Evolutionary conservation across 1,284 basidiomycete species (phyloP), one percentile per base, ranked within the genome.

Genomic region (Rhodotorula sp.): DNA sequence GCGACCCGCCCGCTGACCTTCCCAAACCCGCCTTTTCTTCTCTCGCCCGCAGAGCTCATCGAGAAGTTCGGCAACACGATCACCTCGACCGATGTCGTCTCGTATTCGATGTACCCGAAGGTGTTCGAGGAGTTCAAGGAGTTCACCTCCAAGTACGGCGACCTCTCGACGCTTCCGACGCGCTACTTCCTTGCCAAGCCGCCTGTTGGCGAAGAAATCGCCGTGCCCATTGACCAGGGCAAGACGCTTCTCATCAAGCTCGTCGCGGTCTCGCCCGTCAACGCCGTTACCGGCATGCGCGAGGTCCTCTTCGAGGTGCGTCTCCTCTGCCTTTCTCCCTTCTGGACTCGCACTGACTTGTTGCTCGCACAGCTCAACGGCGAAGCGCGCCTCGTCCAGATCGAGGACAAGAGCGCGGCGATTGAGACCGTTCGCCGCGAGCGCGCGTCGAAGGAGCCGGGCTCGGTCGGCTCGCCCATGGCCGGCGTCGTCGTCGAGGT

Each of bases 401-500:
- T 99, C 70, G 91, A 96, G 80, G 97, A 99, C 85, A 92, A 91
- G 82, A 93, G 91, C 81, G 97, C 95, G 55, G 94, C 96, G 27
- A 92, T 97, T 76, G 94, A 97, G 83, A 92, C 91, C 54, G 87
- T 97, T 71, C 90, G 90, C 73, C 89, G 97, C 80, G 95, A 97
- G 85, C 97, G 91, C 87, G 93, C 97, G 12, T 89, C 91, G 8
- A 85, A 85, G 74, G 95, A 96, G 81, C 95, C 97, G 71, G 96
- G 97, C 75, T 95, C 92, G 51, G 90, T 99, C 72, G 96, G 95
- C 73, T 92, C 69, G 55, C 81, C 81, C 1, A 77, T 82, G 71
- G 92, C 93, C 69, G 96, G 96, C 84, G 96, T 99, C 63, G 94
- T 99, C 64, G 91, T 99, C 37, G 97, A 99, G 83, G 93, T 99